phyloP scores from a whole-genome alignment of 164 flowering plant genomes.

The Nymphaea thermarum region DNA sequence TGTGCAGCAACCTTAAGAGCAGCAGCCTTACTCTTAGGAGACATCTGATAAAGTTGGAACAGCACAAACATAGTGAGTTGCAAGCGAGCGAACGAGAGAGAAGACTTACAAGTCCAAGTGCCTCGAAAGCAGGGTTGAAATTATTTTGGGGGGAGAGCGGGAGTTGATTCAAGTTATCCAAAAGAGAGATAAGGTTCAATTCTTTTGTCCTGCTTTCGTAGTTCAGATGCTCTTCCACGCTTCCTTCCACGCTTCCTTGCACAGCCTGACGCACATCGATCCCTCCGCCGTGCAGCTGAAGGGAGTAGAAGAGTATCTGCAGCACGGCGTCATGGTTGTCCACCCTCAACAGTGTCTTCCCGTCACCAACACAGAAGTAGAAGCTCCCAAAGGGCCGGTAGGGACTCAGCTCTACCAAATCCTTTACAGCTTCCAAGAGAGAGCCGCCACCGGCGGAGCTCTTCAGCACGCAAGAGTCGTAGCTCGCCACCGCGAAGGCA shows the following conservation, averaged over 20 bases:
- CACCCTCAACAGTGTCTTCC: conserved; percentile 21
- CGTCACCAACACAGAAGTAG: conserved; percentile 45
- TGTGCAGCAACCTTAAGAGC: no score
- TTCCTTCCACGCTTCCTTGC: conserved; percentile 23
- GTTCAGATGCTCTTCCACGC: conserved; percentile 29
- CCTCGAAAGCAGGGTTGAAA: not conserved
- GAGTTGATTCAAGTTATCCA: conserved; percentile 25
- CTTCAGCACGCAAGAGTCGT: conserved; percentile 47
- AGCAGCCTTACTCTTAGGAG: no score
- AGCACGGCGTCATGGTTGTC: conserved; percentile 63
- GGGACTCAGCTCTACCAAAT: conserved; percentile 53
- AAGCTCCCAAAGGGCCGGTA: conserved; percentile 67
- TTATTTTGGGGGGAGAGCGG: conserved; percentile 26
- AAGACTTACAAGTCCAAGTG: not conserved
- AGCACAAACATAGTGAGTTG: no score
- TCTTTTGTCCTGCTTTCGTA: conserved; percentile 25
- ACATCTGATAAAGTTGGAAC: no score
- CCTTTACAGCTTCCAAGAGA: conserved; percentile 32
- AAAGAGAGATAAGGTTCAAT: conserved; percentile 19
- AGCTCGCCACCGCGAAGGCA: conserved; percentile 37
- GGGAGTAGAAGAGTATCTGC: conserved; percentile 48
- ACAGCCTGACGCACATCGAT: conserved; percentile 17
- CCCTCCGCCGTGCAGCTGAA: conserved; percentile 25
- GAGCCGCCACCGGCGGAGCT: conserved; percentile 32
- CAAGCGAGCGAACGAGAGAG: not conserved